Percentiles rank a stretch among this genome's conserved stretches.
Conservation (phyloP, 1,139 yeast genomes). For the Blastobotrys arbuscula region DNA sequence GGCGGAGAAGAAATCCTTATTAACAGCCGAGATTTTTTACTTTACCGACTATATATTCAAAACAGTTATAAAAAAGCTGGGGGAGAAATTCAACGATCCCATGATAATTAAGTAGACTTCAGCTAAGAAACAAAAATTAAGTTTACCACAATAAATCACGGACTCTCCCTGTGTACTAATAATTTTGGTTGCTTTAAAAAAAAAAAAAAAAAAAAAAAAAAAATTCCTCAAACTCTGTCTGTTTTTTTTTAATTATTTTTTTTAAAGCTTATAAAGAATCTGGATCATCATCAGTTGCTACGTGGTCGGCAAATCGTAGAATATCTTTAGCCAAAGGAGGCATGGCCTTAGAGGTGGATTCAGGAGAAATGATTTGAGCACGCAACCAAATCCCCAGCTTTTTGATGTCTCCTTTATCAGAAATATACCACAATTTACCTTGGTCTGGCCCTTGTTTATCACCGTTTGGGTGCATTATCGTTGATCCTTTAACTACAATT, state of each 20-base stretch:
- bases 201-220: too few relatives aligned
- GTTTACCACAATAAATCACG: too few relatives aligned
- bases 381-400: conserved; percentile 9
- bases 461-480: conserved; percentile 5
- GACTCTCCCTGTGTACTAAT: not conserved
- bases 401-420: conserved; percentile 5
- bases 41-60: too few relatives aligned
- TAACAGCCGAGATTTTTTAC: too few relatives aligned
- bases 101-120: too few relatives aligned
- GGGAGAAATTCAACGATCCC: too few relatives aligned
- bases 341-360: conserved; percentile 2
- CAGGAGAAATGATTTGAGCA: conserved; percentile 5
- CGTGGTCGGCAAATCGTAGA: conserved; percentile 6
- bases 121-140: too few relatives aligned
- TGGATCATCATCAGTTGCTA: not conserved
- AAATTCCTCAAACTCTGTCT: too few relatives aligned
- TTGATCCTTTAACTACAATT: conserved; percentile 8
- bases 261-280: not conserved
- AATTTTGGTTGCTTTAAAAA: not conserved
- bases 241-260: too few relatives aligned
- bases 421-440: conserved; percentile 9
- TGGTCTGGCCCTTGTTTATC: conserved; percentile 2
- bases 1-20: too few relatives aligned
- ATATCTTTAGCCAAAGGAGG: conserved; percentile 8
- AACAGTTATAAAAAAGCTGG: too few relatives aligned